Base-by-base conservation (phyloP, 2,329 filamentous ascomycete genomes). In the Thyridium curvatum region DNA sequence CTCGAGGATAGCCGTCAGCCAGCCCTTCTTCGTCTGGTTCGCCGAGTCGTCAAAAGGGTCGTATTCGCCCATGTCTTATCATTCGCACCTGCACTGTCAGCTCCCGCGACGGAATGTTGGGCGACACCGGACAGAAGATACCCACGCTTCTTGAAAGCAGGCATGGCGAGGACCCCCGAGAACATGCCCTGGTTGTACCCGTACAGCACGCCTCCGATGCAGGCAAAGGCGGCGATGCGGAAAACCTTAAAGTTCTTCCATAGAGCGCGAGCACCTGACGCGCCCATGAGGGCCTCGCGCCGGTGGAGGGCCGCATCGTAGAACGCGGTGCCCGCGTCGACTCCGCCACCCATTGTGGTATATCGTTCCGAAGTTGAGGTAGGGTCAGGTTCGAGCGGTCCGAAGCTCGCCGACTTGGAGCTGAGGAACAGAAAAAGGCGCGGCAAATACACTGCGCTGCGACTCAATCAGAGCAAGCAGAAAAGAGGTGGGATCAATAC, bases 171-270 rank as follows among this genome's bases (percentile, higher is more conserved):
- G 8, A 89, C 76, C 17, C 84, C 83, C n/a, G 77, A 77, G 61
- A 86, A 86, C 61, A 86, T 82, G 48, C 84, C 84, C 55, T 86
- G 81, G 53, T 88, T 86, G 61, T 86, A 88, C 15, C 84, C 82
- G 55, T 85, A 78, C 2, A 79, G 60, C 3, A 79, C 62, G 38
- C 77, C 77, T 15, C 78, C 78, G 32, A 82, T 75, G 43, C 76
- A 81, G 7, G 77, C 77, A 52, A 82, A 82, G 32, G 72, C 61
- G 2, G 76, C 74, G 42, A 81, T 71, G n/a, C 69, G 62, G 46
- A 78, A 77, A 13, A 82, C 77, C 32, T 70, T 73, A 51, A 70
- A 71, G 50, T 81, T 82, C 56, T 77, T 79, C 12, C 79, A 53
- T 32, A 81, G 56, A 12, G 72, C 74, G 14, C 58, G 51, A 1